Percentiles rank a stretch among this genome's conserved stretches.
These are phyloP conservation scores for Chrysoporthe deuterocubensis DNA, from an alignment of 2,329 filamentous ascomycete genomes.

Conservation along the genomic window DNA sequence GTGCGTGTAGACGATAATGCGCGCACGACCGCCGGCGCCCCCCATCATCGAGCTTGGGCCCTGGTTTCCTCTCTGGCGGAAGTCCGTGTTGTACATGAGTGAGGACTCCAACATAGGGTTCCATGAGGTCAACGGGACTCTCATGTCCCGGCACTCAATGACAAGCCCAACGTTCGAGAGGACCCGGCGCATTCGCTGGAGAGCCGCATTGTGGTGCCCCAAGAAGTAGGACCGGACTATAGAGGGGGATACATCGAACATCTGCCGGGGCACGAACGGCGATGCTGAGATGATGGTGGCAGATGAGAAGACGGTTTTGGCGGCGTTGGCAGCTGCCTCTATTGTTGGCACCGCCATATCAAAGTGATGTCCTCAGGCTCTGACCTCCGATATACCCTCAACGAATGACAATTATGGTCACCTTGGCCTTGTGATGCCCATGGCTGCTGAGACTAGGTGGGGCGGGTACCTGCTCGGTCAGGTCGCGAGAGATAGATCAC, in stretches of 20 bases:
- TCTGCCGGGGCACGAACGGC: conserved; percentile 73
- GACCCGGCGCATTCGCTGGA: conserved; percentile 80
- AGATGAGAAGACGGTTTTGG: conserved; percentile 25
- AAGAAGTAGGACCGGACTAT: conserved; percentile 92
- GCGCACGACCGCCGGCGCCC: conserved; percentile 57
- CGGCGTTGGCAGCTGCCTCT: conserved; percentile 24
- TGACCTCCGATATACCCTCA: background rate
- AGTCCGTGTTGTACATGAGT: conserved; percentile 58
- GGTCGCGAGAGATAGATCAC: background rate
- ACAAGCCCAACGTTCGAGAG: conserved; percentile 84
- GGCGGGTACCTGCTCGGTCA: background rate
- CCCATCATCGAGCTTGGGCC: conserved; percentile 52
- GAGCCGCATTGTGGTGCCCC: conserved; percentile 84
- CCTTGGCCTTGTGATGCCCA: background rate
- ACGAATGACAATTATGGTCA: background rate
- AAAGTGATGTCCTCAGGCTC: too few species aligned
- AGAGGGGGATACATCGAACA: conserved; percentile 72
- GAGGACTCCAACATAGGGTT: conserved; percentile 87
- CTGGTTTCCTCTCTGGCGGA: conserved; percentile 19
- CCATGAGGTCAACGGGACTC: conserved; percentile 84
- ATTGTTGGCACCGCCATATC: conserved; percentile 17
- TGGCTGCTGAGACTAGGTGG: conserved; percentile 7
- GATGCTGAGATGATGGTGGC: conserved; percentile 27
- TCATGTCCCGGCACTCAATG: conserved; percentile 92
- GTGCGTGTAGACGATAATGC: conserved; percentile 91